Percentiles rank a stretch among this genome's conserved stretches.
Conservation (phyloP, 805 yeast genomes). For the Zygoascus biomembranicola region DNA sequence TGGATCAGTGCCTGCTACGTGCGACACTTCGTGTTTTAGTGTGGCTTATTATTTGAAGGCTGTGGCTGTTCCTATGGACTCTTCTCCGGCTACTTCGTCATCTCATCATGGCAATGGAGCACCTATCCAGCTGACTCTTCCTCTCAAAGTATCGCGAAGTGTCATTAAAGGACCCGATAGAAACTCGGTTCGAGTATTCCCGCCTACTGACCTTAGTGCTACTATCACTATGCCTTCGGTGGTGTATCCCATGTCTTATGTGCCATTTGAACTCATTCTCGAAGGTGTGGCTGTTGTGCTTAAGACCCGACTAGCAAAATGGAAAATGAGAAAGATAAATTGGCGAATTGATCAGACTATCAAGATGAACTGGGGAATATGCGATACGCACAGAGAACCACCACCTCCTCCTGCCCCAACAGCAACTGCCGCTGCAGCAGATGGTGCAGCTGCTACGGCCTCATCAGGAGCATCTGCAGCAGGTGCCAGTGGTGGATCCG, state of each 20-base stretch:
- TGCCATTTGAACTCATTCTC: conserved; percentile 73
- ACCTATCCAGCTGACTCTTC: conserved; percentile 42
- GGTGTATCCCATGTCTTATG: conserved; percentile 76
- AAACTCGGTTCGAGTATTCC: conserved; percentile 83
- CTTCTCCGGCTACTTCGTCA: neutral
- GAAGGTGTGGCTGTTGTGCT: conserved; percentile 41
- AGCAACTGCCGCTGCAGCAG: neutral
- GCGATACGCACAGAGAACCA: conserved; percentile 43
- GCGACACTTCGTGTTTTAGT: conserved; percentile 48
- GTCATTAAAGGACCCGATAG: conserved; percentile 75
- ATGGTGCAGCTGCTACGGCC: neutral
- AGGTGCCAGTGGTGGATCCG: neutral
- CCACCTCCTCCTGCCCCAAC: conserved; percentile 28
- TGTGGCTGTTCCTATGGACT: conserved; percentile 18
- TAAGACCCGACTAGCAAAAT: conserved; percentile 26
- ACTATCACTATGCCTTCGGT: conserved; percentile 84
- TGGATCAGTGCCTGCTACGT: conserved; percentile 78
- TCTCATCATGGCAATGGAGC: conserved; percentile 12
- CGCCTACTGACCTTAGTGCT: conserved; percentile 89
- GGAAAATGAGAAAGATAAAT: conserved; percentile 84
- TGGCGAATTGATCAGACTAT: conserved; percentile 87
- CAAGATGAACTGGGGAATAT: conserved; percentile 51
- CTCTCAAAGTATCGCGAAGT: conserved; percentile 68
- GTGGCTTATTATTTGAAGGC: conserved; percentile 77
- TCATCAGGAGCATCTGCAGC: neutral